phyloP scores from a whole-genome alignment of 352 stramenopile species.

The Pythium dissotocum region DNA sequence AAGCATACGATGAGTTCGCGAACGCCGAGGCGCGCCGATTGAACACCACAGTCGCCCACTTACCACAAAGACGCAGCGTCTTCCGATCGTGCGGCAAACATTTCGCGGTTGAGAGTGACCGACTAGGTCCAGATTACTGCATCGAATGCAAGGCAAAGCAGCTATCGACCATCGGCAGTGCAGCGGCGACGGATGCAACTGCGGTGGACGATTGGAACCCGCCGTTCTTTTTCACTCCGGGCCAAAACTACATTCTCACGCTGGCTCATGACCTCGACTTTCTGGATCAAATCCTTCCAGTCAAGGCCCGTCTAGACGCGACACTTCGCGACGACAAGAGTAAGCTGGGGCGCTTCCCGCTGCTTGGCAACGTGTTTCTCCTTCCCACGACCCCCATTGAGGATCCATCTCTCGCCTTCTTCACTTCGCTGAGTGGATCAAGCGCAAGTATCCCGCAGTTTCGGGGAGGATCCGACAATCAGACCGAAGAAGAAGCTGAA shows the following conservation, averaged over 20 bases:
- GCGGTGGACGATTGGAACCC: conserved; percentile 52
- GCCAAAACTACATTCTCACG: conserved; percentile 78
- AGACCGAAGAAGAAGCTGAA: conserved; percentile 26
- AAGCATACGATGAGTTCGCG: conserved; percentile 67
- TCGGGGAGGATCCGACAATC: conserved; percentile 1
- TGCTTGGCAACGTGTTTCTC: conserved; percentile 74
- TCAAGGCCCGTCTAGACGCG: conserved; percentile 47
- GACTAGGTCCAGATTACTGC: conserved; percentile 59
- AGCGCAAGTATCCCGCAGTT: conserved; percentile 26
- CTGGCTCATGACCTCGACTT: conserved; percentile 76
- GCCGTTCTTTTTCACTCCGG: conserved; percentile 61
- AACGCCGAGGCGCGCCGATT: conserved; percentile 55
- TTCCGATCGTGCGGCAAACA: conserved; percentile 82
- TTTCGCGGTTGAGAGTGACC: conserved; percentile 80
- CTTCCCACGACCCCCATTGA: conserved; percentile 61
- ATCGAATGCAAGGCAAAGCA: conserved; percentile 76
- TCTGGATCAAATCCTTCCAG: conserved; percentile 49
- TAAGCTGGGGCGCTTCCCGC: conserved; percentile 40
- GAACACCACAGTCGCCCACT: conserved; percentile 60
- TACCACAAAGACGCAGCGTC: conserved; percentile 57
- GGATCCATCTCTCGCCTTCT: conserved; percentile 56
- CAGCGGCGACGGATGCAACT: neutral
- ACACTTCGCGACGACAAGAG: neutral
- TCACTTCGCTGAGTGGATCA: conserved; percentile 23
- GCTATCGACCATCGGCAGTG: conserved; percentile 34